A percentile compares a stretch with the other conserved stretches of the same genome.
Conservation (phyloP, 106 monocot genomes). For the Apostasia ramifera region DNA sequence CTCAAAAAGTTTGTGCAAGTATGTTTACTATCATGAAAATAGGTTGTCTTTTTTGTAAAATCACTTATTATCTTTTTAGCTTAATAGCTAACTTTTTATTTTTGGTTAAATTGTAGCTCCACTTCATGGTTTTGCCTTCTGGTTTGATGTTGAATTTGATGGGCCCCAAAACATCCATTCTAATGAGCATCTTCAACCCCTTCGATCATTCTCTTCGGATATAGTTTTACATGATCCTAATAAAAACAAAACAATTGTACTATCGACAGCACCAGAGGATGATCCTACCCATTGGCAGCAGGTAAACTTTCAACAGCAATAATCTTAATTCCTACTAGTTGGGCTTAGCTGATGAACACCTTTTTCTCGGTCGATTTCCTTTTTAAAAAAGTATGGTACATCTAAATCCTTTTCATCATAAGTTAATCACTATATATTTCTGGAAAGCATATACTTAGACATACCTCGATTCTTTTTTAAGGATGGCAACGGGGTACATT, state of each 20-base stretch:
- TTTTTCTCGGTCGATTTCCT: too few species aligned
- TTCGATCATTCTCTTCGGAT: conserved; percentile 12
- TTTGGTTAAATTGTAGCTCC: conserved; percentile 44
- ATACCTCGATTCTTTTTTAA: too few species aligned
- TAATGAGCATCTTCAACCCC: conserved; percentile 18
- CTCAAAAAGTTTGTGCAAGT: too few species aligned
- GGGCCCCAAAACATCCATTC: conserved; percentile 36
- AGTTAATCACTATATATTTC: too few species aligned
- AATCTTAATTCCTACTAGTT: too few species aligned
- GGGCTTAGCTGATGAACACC: too few species aligned
- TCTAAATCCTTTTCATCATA: too few species aligned
- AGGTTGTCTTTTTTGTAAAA: not conserved
- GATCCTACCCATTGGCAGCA: conserved; percentile 98
- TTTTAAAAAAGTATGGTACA: too few species aligned
- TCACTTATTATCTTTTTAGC: not conserved
- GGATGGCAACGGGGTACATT: too few species aligned
- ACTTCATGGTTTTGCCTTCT: conserved; percentile 95
- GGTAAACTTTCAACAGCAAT: conserved; percentile 20
- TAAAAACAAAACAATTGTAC: conserved; percentile 32
- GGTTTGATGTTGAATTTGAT: conserved; percentile 98
- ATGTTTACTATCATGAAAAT: too few species aligned
- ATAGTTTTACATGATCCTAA: conserved; percentile 8
- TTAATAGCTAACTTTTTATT: not conserved
- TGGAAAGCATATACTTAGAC: too few species aligned
- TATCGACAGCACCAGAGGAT: conserved; percentile 98